Evolutionary conservation across 2,329 filamentous ascomycete genomes (phyloP).

Genomic region (Penicillium vulpinum): DNA sequence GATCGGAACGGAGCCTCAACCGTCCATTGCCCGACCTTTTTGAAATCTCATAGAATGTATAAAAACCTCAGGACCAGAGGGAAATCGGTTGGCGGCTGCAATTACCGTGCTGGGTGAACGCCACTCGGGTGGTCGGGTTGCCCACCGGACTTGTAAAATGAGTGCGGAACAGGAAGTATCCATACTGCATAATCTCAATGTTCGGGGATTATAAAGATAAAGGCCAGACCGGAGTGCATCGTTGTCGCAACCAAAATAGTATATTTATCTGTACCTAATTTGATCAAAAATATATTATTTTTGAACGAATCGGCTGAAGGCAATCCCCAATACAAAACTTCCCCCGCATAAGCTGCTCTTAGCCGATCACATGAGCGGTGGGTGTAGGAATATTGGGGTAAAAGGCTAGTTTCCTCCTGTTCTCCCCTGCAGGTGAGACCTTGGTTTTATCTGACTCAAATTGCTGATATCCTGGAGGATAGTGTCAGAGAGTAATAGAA

Average conservation of each 20-base stretch:
- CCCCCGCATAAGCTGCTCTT: neutral
- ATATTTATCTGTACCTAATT: neutral
- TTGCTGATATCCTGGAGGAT: neutral
- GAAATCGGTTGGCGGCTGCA: neutral
- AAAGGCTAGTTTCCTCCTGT: neutral
- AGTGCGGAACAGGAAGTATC: neutral
- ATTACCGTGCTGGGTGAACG: slow-evolving; percentile 2
- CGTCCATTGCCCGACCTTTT: neutral
- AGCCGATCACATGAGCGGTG: slow-evolving; percentile 19
- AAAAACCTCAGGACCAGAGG: neutral
- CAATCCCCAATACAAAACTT: neutral
- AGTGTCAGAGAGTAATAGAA: neutral
- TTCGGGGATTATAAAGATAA: neutral
- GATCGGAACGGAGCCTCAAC: slow-evolving; percentile 15
- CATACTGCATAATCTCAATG: neutral
- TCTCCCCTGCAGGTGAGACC: neutral
- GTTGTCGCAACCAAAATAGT: neutral
- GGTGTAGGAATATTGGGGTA: too few relatives aligned
- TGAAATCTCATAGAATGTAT: neutral
- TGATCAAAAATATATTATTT: neutral
- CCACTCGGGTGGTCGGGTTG: slow-evolving; percentile 5
- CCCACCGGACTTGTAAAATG: neutral
- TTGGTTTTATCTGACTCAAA: neutral
- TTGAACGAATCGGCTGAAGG: neutral
- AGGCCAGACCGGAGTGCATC: neutral